phyloP scores from a whole-genome alignment of 352 stramenopile genomes.

The Peronospora destructor region DNA sequence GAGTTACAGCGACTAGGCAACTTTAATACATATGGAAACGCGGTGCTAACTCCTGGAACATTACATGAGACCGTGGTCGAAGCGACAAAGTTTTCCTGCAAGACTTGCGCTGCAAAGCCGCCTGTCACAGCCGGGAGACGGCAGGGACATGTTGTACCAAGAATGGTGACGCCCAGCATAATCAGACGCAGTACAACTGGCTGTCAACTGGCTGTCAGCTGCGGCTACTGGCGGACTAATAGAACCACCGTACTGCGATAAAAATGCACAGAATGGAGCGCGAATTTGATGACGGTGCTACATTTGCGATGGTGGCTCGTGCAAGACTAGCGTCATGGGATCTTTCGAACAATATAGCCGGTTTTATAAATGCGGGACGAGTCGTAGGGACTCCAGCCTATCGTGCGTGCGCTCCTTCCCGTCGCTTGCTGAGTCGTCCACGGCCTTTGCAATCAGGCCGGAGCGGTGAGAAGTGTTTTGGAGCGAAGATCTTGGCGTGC shows the following conservation, averaged over 20 bases:
- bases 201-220: slow-evolving; percentile 6
- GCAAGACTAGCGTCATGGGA: slow-evolving; percentile 4
- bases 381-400: slow-evolving; percentile 1
- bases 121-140: not conserved
- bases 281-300: slow-evolving; percentile 1
- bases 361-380: slow-evolving; percentile 10
- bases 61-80: not conserved
- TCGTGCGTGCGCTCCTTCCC: slow-evolving; percentile 3
- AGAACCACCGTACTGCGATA: not conserved
- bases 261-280: slow-evolving; percentile 7
- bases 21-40: slow-evolving; percentile 18
- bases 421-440: slow-evolving; percentile 1
- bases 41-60: slow-evolving; percentile 5
- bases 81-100: slow-evolving; percentile 1
- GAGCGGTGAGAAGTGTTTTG: slow-evolving; percentile 1
- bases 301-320: not conserved
- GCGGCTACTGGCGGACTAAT: slow-evolving; percentile 11
- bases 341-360: slow-evolving; percentile 28
- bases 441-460: not conserved
- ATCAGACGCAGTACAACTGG: slow-evolving; percentile 26
- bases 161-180: slow-evolving; percentile 13
- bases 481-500: slow-evolving; percentile 19
- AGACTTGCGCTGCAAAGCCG: not conserved
- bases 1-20: slow-evolving; percentile 3
- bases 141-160: not conserved